Percentiles rank a stretch among this genome's conserved stretches.
These are phyloP conservation scores for Globisporangium cystogenes DNA, from an alignment of 352 stramenopile species.

Conservation along the genomic window DNA sequence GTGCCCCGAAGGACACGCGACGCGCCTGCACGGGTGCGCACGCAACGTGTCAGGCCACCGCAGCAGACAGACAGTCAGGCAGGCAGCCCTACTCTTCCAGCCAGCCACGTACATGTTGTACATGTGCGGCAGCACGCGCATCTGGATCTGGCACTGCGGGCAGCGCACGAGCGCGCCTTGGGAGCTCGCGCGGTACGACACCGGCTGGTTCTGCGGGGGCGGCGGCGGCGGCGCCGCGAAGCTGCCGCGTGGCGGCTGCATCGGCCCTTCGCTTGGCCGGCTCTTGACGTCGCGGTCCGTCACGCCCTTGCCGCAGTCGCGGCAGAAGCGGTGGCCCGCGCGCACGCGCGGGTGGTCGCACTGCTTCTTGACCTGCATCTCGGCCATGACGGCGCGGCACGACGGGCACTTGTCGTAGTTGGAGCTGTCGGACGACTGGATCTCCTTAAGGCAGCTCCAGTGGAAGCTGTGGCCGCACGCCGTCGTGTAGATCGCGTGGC, in stretches of 20 bases:
- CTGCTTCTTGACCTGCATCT: constrained; percentile 82
- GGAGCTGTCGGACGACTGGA: constrained; percentile 67
- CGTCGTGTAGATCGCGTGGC: constrained; percentile 79
- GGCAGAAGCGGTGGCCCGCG: constrained; percentile 69
- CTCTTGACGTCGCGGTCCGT: constrained; percentile 65
- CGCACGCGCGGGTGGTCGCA: constrained; percentile 83
- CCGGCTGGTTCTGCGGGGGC: constrained; percentile 27
- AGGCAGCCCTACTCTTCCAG: too few relatives aligned
- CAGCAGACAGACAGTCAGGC: background rate
- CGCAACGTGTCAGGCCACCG: constrained; percentile 1
- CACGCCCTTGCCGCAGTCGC: constrained; percentile 60
- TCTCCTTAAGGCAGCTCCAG: constrained; percentile 81
- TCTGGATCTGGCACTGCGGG: constrained; percentile 83
- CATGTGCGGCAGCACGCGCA: constrained; percentile 84
- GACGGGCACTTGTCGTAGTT: constrained; percentile 86
- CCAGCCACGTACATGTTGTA: constrained; percentile 84
- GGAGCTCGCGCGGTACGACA: constrained; percentile 75
- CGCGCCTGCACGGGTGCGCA: constrained; percentile 51
- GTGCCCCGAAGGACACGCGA: constrained; percentile 76
- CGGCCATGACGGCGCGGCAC: constrained; percentile 63
- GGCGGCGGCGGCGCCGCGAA: background rate
- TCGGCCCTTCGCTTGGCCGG: constrained; percentile 28
- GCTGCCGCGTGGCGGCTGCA: background rate
- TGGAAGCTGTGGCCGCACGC: constrained; percentile 83
- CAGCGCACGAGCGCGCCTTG: constrained; percentile 82